Percentiles rank a stretch among this genome's conserved stretches.
These are phyloP conservation scores for Tilletia horrida DNA, from an alignment of 1,284 basidiomycete genomes.

Conservation along the genomic window DNA sequence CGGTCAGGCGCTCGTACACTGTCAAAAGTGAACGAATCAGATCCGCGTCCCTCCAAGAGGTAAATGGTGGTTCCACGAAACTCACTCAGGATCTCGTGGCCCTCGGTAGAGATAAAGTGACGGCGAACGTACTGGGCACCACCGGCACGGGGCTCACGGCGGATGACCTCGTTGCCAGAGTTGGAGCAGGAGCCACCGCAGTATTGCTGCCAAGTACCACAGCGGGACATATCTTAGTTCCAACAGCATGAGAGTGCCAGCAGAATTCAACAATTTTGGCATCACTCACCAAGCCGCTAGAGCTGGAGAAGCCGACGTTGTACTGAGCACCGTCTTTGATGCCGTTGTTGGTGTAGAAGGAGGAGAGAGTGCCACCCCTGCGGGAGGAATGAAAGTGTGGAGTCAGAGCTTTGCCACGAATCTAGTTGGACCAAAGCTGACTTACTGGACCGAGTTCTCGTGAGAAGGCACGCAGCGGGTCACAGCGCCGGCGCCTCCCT, in stretches of 20 bases:
- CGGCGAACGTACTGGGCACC: slow-evolving; percentile 24
- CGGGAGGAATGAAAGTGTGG: background rate
- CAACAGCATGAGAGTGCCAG: too few species aligned
- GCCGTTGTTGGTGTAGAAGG: slow-evolving; percentile 32
- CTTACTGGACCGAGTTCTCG: slow-evolving; percentile 33
- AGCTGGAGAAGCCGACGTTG: slow-evolving; percentile 33
- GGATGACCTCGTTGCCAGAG: slow-evolving; percentile 34
- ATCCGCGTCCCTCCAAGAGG: too few species aligned
- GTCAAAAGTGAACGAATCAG: too few species aligned
- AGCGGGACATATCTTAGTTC: too few species aligned
- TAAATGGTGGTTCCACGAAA: too few species aligned
- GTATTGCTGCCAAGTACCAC: slow-evolving; percentile 29
- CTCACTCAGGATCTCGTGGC: slow-evolving; percentile 33
- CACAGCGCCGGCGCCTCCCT: slow-evolving; percentile 35
- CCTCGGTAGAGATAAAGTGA: slow-evolving; percentile 31
- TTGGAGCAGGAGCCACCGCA: slow-evolving; percentile 33
- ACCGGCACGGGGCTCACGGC: slow-evolving; percentile 18
- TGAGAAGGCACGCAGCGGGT: slow-evolving; percentile 36
- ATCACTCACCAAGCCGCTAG: slow-evolving; percentile 26
- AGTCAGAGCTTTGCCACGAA: background rate
- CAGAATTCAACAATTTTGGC: too few species aligned
- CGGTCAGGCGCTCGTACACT: slow-evolving; percentile 35
- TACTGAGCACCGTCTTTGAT: slow-evolving; percentile 32
- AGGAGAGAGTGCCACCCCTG: slow-evolving; percentile 29
- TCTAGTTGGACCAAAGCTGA: background rate